Evolutionary conservation across 2,329 filamentous ascomycete species (phyloP).

Genomic region (Ampelomyces quisqualis): DNA sequence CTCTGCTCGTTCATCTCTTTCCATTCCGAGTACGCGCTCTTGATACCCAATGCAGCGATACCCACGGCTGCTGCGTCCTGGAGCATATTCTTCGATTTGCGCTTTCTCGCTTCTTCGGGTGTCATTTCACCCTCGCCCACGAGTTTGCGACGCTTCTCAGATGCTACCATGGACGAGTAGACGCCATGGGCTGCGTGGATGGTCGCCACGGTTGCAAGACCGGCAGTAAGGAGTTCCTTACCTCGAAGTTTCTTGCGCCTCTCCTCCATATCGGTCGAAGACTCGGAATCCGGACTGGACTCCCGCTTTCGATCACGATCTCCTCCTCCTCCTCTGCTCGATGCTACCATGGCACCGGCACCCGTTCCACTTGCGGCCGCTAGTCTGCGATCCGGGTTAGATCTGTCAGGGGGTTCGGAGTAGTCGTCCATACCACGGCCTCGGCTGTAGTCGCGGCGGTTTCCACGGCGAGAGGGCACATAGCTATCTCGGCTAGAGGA

Average conservation of each 20-base stretch:
- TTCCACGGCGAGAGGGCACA: conserved; percentile 51
- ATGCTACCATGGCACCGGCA: conserved; percentile 38
- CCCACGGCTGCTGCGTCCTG: conserved; percentile 67
- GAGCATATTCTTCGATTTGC: conserved; percentile 63
- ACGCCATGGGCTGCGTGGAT: conserved; percentile 68
- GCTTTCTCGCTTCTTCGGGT: conserved; percentile 61
- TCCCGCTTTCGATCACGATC: conserved; percentile 24
- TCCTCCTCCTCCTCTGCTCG: conserved; percentile 18
- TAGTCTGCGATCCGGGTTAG: conserved; percentile 44
- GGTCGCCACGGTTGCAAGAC: conserved; percentile 66
- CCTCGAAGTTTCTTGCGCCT: conserved; percentile 64
- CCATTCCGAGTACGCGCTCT: conserved; percentile 66
- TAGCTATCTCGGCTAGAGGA: conserved; percentile 53
- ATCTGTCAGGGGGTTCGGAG: conserved; percentile 38
- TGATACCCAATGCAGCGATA: conserved; percentile 67
- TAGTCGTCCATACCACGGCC: conserved; percentile 49
- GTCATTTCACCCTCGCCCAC: conserved; percentile 65
- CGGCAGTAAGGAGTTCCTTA: conserved; percentile 66
- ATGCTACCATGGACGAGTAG: conserved; percentile 64
- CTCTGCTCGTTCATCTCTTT: conserved; percentile 66
- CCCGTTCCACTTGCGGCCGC: conserved; percentile 39
- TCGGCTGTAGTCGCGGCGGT: conserved; percentile 42
- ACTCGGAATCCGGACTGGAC: conserved; percentile 47
- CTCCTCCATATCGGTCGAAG: conserved; percentile 63
- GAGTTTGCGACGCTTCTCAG: conserved; percentile 60